These are phyloP conservation scores for Artemisia tridentata DNA, from an alignment of 129 eudicot genomes.

Conservation along the genomic window DNA sequence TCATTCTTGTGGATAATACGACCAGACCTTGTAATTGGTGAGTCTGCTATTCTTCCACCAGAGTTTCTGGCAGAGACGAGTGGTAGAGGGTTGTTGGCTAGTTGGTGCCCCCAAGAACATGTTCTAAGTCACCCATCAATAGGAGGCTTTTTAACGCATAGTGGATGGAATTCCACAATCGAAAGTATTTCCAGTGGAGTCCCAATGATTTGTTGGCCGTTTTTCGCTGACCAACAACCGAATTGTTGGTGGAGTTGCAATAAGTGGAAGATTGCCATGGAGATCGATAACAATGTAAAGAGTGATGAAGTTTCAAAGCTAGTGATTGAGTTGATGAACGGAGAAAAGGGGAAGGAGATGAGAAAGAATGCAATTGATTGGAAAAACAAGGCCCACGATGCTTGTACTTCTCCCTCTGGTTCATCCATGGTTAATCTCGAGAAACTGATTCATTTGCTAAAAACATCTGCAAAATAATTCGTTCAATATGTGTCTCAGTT, in stretches of 20 bases:
- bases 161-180: constrained; percentile 37
- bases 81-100: constrained; percentile 30
- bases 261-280: constrained; percentile 33
- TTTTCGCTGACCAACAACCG: constrained; percentile 33
- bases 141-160: constrained; percentile 33
- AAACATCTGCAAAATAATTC: constrained; percentile 9
- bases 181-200: constrained; percentile 39
- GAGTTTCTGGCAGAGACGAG: constrained; percentile 26
- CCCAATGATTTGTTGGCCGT: constrained; percentile 44
- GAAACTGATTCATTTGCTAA: constrained; percentile 20
- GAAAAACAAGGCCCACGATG: constrained; percentile 37
- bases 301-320: constrained; percentile 29
- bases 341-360: constrained; percentile 30
- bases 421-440: constrained; percentile 33
- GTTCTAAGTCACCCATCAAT: constrained; percentile 34
- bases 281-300: constrained; percentile 27
- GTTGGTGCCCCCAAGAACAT: constrained; percentile 41
- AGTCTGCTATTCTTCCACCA: constrained; percentile 20
- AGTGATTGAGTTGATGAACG: constrained; percentile 41
- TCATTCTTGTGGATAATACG: constrained; percentile 37
- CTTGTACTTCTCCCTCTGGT: constrained; percentile 29
- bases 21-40: constrained; percentile 31
- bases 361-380: constrained; percentile 25
- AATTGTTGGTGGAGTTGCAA: constrained; percentile 35
- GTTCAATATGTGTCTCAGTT: no score